Evolutionary conservation across 768 basidiomycete species (phyloP), one percentile per base, ranked within the genome.

Genomic region (Podaxis carcinomalis): DNA sequence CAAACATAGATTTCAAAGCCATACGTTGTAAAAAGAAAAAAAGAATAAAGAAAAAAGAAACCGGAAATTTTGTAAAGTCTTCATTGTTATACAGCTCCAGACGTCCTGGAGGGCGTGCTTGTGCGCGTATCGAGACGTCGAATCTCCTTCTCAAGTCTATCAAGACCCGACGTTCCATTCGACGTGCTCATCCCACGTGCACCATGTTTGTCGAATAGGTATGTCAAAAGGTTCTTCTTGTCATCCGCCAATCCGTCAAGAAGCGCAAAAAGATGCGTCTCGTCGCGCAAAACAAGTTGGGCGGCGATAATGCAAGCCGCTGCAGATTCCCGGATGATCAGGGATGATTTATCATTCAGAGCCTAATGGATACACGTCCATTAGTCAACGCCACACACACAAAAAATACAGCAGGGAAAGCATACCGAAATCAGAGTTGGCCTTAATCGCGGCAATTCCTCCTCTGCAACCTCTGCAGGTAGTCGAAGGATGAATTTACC

Each of bases 141-240:
- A 78, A 94, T 89, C 74, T 92, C 92, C 65, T 86, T 87, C 75
- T 89, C 85, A 62, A 93, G 77, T 66, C 84, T 88, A 54, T 87
- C 84, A 68, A 89, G 79, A 32, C 88, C 83, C 14, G 74, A 74
- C n/a, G 72, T 73, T 7, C 76, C 75, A 40, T 70, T 69, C 3
- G 69, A 70, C 27, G 68, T 68, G 11, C 68, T 69, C 54, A 71
- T 66, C 47, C 83, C 89, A 21, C 92, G 79, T 9, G 83, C 89
- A 35, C 87, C 87, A 67, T 93, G 90, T 71, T 93, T 94, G 71
- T 93, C 92, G 65, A 95, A 95, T 59, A 93, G 77, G 65, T 95
- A 95, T 1, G 93, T 92, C 52, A 95, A 77, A 16, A 94, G 77
- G 69, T 95, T 93, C 79, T 93, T 93, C 80, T 94, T 92, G 67